Percentiles rank a stretch among this genome's conserved stretches.
These are phyloP conservation scores for Xylaria bambusicola DNA, from an alignment of 495 filamentous ascomycete genomes.

Conservation along the genomic window DNA sequence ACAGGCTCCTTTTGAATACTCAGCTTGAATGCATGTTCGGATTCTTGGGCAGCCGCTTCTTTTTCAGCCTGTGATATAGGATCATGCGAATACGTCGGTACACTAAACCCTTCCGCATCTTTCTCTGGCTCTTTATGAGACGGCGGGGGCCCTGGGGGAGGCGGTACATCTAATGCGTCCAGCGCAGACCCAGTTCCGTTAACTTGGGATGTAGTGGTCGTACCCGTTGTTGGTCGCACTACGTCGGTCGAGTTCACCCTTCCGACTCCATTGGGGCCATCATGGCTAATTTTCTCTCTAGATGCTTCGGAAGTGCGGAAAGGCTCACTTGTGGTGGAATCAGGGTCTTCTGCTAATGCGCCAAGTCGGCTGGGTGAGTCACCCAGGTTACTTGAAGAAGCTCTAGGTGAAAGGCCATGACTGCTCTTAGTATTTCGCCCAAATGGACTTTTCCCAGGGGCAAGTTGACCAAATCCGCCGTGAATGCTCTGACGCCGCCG, in stretches of 20 bases:
- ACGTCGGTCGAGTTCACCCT: slow-evolving; percentile 33
- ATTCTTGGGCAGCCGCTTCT: slow-evolving; percentile 66
- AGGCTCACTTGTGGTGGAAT: slow-evolving; percentile 30
- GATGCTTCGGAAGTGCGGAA: slow-evolving; percentile 31
- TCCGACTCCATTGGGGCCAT: slow-evolving; percentile 46
- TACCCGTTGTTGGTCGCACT: slow-evolving; percentile 24
- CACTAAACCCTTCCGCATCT: slow-evolving; percentile 68
- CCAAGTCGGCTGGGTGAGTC: slow-evolving; percentile 54
- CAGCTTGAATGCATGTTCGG: slow-evolving; percentile 80
- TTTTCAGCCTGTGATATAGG: slow-evolving; percentile 81
- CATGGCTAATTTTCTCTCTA: slow-evolving; percentile 39
- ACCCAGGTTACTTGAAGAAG: slow-evolving; percentile 56
- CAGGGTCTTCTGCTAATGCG: slow-evolving; percentile 52
- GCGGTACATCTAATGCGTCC: slow-evolving; percentile 45
- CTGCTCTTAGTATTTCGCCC: slow-evolving; percentile 52
- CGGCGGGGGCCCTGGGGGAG: slow-evolving; percentile 49
- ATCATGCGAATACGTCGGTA: slow-evolving; percentile 68
- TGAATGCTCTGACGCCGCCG: slow-evolving; percentile 62
- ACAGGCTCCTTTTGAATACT: slow-evolving; percentile 93
- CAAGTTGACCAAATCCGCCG: slow-evolving; percentile 50
- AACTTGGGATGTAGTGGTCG: slow-evolving; percentile 34
- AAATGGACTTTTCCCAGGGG: slow-evolving; percentile 53
- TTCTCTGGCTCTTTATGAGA: slow-evolving; percentile 47
- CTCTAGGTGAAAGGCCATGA: slow-evolving; percentile 52
- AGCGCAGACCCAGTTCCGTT: slow-evolving; percentile 39